Evolutionary conservation across 306 rosid genomes (phyloP).

Genomic region (Ziziphus jujuba): DNA sequence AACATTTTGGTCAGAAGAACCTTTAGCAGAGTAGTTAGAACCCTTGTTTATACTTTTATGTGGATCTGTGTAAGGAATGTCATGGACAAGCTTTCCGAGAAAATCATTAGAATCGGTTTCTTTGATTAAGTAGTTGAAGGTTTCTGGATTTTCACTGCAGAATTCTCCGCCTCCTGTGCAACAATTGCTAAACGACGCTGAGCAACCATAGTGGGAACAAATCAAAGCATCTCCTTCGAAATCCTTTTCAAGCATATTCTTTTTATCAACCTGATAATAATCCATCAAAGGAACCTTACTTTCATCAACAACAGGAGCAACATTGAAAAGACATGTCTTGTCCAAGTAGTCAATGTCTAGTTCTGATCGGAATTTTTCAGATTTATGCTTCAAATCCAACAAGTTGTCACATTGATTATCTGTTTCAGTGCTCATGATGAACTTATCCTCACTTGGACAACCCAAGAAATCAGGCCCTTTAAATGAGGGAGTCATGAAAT

Average conservation of each 20-base stretch:
- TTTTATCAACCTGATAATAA: slow-evolving; percentile 25
- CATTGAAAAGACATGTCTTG: slow-evolving; percentile 47
- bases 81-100: slow-evolving; percentile 41
- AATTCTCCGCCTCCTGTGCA: slow-evolving; percentile 40
- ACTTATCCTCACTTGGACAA: slow-evolving; percentile 83
- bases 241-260: slow-evolving; percentile 29
- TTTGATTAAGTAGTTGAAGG: slow-evolving; percentile 40
- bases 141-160: slow-evolving; percentile 41
- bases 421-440: slow-evolving; percentile 58
- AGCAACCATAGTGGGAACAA: slow-evolving; percentile 25
- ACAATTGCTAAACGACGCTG: slow-evolving; percentile 40
- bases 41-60: slow-evolving; percentile 25
- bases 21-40: slow-evolving; percentile 33
- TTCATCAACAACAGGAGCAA: slow-evolving; percentile 32
- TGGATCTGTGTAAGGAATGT: slow-evolving; percentile 31
- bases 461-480: slow-evolving; percentile 72
- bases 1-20: slow-evolving; percentile 36
- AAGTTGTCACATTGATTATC: slow-evolving; percentile 38
- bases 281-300: slow-evolving; percentile 28
- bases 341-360: slow-evolving; percentile 42
- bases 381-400: slow-evolving; percentile 27
- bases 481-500: slow-evolving; percentile 73
- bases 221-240: slow-evolving; percentile 32
- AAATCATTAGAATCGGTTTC: slow-evolving; percentile 40
- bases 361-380: slow-evolving; percentile 28